Conservation (phyloP, 1,139 yeast genomes). For the Casaregolazyma lundiana region DNA sequence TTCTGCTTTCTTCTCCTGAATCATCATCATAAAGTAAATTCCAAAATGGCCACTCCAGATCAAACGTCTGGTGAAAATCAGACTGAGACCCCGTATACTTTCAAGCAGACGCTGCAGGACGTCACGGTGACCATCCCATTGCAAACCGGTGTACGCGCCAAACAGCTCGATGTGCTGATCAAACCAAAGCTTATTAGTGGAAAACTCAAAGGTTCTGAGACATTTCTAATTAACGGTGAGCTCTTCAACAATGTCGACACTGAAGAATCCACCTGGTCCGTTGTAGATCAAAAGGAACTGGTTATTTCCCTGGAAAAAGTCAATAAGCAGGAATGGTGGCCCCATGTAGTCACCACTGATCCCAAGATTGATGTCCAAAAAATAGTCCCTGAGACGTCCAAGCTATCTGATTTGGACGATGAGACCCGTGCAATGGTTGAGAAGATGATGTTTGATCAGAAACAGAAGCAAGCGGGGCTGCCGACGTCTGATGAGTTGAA, state of each 20-base stretch:
- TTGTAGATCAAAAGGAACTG: constrained; percentile 38
- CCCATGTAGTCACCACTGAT: constrained; percentile 40
- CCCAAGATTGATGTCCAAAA: constrained; percentile 41
- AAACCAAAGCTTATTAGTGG: constrained; percentile 26
- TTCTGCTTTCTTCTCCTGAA: too few relatives aligned
- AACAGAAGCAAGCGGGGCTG: constrained; percentile 37
- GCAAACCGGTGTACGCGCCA: constrained; percentile 35
- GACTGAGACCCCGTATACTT: constrained; percentile 29
- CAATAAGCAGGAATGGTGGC: constrained; percentile 43
- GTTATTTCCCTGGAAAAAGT: constrained; percentile 37
- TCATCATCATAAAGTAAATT: background rate
- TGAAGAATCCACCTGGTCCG: constrained; percentile 42
- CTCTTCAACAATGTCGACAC: constrained; percentile 33
- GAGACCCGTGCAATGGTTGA: constrained; percentile 44
- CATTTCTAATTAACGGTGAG: constrained; percentile 32
- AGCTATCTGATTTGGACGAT: constrained; percentile 39
- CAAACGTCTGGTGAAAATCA: background rate
- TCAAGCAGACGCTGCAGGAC: constrained; percentile 42
- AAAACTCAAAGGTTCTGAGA: constrained; percentile 23
- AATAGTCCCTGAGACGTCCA: constrained; percentile 40
- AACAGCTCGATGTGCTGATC: constrained; percentile 31
- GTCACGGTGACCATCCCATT: constrained; percentile 36
- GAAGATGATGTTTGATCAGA: constrained; percentile 46
- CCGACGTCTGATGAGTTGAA: constrained; percentile 37
- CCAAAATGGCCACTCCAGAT: background rate